These are phyloP conservation scores for Tolypocladium guangdongense DNA, from an alignment of 2,329 filamentous ascomycete genomes.

Conservation along the genomic window DNA sequence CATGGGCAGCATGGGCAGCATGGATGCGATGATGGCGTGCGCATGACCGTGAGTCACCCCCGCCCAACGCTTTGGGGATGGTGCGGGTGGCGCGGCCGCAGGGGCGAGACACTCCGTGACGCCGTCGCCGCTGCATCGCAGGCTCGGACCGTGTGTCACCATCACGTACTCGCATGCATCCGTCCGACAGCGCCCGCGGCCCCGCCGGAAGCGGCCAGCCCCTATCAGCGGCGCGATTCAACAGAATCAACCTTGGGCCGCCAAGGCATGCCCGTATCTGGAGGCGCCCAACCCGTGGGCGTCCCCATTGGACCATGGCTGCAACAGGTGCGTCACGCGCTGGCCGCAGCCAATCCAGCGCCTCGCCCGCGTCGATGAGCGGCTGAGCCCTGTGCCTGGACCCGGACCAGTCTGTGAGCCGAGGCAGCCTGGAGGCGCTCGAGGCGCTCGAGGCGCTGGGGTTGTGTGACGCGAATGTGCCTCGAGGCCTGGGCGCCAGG, in stretches of 20 bases:
- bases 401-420: no score
- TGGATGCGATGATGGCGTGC: conserved; percentile 1
- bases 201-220: no score
- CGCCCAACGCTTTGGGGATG: background rate
- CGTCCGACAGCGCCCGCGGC: no score
- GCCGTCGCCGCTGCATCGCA: background rate
- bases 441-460: no score
- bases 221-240: no score
- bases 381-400: background rate
- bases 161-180: no score
- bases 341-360: background rate
- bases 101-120: background rate
- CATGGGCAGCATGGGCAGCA: no score
- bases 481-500: background rate
- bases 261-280: background rate
- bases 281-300: background rate
- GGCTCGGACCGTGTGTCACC: no score
- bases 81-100: background rate
- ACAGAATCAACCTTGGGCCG: no score
- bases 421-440: background rate
- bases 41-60: conserved; percentile 15
- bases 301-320: background rate
- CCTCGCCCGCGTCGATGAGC: background rate
- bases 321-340: background rate
- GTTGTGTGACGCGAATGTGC: background rate